These are phyloP conservation scores for Emydomyces testavorans DNA, from an alignment of 2,329 filamentous ascomycete genomes.

Conservation along the genomic window DNA sequence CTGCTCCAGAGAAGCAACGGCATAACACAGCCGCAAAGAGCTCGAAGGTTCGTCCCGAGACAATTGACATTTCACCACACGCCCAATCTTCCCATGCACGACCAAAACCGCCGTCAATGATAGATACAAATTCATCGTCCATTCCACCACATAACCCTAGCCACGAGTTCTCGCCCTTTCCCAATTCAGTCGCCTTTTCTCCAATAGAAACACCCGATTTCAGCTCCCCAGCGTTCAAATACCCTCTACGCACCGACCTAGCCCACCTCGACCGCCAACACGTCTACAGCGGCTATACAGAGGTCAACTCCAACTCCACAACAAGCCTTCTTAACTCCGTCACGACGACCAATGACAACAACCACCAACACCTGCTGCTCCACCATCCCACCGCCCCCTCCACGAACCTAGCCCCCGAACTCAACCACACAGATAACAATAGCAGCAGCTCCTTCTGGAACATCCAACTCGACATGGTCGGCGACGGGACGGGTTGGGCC, in stretches of 20 bases:
- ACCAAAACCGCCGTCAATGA: slow-evolving; percentile 1
- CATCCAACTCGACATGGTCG: slow-evolving; percentile 25
- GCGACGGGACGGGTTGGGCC: slow-evolving; percentile 22
- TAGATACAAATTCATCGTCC: not conserved
- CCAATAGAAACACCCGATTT: slow-evolving; percentile 30
- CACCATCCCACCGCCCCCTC: not conserved
- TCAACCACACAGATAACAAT: slow-evolving; percentile 8
- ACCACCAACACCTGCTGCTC: no score
- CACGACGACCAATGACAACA: not conserved
- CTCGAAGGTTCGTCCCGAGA: not conserved
- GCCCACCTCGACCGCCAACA: slow-evolving; percentile 65
- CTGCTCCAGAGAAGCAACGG: slow-evolving; percentile 6
- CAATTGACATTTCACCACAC: slow-evolving; percentile 5
- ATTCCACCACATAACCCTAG: not conserved
- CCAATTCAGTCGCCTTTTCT: not conserved
- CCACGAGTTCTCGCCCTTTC: not conserved
- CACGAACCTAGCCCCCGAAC: not conserved
- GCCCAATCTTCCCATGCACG: slow-evolving; percentile 11
- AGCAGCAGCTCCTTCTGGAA: slow-evolving; percentile 26
- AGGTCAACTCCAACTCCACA: slow-evolving; percentile 36
- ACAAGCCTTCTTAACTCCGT: slow-evolving; percentile 20
- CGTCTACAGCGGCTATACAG: slow-evolving; percentile 60
- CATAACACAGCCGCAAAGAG: slow-evolving; percentile 19
- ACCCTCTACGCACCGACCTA: slow-evolving; percentile 36
- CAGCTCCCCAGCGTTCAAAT: slow-evolving; percentile 28